These are phyloP conservation scores for Persicaria tinctoria DNA, from an alignment of 148 eudicot species.

Conservation along the genomic window DNA sequence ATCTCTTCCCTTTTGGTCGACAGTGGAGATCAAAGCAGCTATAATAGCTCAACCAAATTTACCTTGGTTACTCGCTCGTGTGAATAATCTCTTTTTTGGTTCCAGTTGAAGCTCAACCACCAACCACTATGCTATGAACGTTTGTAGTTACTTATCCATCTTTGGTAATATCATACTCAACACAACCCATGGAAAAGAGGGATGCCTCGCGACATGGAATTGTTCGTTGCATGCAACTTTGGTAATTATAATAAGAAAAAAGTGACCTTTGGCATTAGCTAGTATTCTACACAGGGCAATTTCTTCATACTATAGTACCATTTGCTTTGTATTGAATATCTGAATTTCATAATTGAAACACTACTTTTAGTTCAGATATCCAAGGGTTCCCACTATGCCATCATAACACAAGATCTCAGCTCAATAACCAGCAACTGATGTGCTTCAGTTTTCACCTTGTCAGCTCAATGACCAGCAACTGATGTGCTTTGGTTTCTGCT, in stretches of 20 bases:
- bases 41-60: background rate
- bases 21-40: background rate
- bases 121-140: background rate
- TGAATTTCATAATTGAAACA: background rate
- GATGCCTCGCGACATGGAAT: background rate
- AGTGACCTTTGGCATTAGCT: no score
- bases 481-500: no score
- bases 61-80: slow-evolving; percentile 7
- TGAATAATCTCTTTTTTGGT: background rate
- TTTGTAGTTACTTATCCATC: background rate
- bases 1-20: background rate
- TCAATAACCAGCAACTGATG: no score
- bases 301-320: background rate
- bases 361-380: background rate
- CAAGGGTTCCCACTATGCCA: no score
- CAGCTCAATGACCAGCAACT: no score
- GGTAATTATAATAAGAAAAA: background rate
- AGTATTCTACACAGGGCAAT: no score
- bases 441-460: no score
- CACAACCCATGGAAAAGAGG: background rate
- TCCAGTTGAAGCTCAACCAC: background rate
- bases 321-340: background rate
- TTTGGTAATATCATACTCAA: background rate
- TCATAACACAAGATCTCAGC: no score
- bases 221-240: background rate